Base-by-base conservation (phyloP, 179 eudicot species). In the Silene noctiflora region DNA sequence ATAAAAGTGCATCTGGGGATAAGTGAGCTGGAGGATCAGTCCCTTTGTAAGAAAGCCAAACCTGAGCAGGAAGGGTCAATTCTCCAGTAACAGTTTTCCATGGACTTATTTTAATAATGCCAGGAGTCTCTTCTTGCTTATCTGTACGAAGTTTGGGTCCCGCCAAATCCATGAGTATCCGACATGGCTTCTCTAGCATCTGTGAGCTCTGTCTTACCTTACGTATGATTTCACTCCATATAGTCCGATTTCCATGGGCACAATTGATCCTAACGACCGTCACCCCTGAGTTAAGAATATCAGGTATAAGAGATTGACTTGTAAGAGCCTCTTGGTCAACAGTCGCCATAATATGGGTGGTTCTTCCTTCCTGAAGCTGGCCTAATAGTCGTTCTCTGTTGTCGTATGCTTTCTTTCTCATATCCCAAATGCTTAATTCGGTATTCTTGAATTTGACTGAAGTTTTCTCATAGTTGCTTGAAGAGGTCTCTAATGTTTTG, bases 111-210 rank as follows among this genome's bases (percentile, higher is more conserved):
- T 84, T 86, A 80, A 79, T 80, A 64, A 86, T 83, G 79, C 85
- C 73, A 33, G 91, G 89, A 39, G 87, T 83, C 19, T 82, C 81
- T 22, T 84, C 81, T 63, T 82, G 67, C 68, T 75, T 86, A 69
- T 81, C 89, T 1, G 91, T 88, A 69, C 89, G 83, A 22, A 88
- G 86, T 83, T 88, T 88, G 44, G 87, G 87, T 74, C 91, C 91
- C 29, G 91, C 91, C 77, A 88, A 80, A 81, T 88, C 91, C 91
- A 88, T 88, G 79, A 88, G 89, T 63, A 88, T 69, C 69, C 85
- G 81, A 81, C 89, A 88, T 14, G 87, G 91, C 51, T 77, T 88
- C 81, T 88, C 89, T 4, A 88, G 81, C 86, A 76, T 81, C 55
- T 86, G 87, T 56, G 89, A 86, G 61, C 77, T 78, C 55, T 56